These are phyloP conservation scores for Murraya koenigii DNA, from an alignment of 345 rosid species.

Conservation along the genomic window DNA sequence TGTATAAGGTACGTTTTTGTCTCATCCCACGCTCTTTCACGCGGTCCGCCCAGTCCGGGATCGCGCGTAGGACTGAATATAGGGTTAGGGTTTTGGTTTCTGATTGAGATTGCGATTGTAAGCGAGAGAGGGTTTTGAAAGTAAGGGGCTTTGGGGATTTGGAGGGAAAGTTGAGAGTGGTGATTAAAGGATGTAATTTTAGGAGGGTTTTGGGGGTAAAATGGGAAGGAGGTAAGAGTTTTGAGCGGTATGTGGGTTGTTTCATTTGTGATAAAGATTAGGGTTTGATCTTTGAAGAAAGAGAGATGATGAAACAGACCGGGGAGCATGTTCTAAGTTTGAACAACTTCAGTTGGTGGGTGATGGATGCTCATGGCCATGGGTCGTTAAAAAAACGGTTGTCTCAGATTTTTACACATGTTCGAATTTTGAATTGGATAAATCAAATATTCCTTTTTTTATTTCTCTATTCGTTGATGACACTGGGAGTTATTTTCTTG, in stretches of 20 bases:
- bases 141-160: conserved; percentile 20
- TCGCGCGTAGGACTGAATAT: conserved; percentile 53
- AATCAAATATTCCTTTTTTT: not conserved
- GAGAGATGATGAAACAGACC: conserved; percentile 20
- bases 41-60: conserved; percentile 89
- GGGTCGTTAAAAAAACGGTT: conserved; percentile 14
- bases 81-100: conserved; percentile 26
- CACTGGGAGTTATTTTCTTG: not conserved
- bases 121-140: conserved; percentile 28
- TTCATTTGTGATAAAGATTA: conserved; percentile 37
- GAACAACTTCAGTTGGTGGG: not conserved
- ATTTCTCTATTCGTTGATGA: not conserved
- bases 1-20: conserved; percentile 67
- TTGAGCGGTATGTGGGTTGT: conserved; percentile 32
- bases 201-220: conserved; percentile 30
- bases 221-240: conserved; percentile 35
- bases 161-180: conserved; percentile 27
- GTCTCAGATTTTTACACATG: conserved; percentile 38
- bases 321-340: too few species aligned
- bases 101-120: conserved; percentile 21
- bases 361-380: not conserved
- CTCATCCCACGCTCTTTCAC: conserved; percentile 80
- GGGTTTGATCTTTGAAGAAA: conserved; percentile 24
- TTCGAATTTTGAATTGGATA: not conserved
- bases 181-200: conserved; percentile 13